phyloP scores from a whole-genome alignment of 768 basidiomycete genomes.

The Paxillus rubicundulus region DNA sequence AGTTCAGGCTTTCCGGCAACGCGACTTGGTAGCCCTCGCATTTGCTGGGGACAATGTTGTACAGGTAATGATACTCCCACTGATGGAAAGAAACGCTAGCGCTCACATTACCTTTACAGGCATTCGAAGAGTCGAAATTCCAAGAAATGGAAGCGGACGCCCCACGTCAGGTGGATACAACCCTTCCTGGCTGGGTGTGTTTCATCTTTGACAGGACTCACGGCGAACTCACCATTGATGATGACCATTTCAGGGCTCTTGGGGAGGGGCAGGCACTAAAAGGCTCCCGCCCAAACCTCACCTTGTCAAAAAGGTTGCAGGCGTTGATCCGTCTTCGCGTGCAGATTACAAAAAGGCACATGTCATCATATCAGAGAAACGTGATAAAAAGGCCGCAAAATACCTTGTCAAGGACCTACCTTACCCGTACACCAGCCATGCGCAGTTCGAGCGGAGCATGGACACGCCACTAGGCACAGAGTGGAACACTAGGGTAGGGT shows the following conservation, averaged over 20 bases:
- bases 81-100: background rate
- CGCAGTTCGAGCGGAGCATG: conserved; percentile 87
- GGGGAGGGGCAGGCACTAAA: conserved; percentile 80
- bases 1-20: conserved; percentile 77
- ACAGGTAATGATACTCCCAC: conserved; percentile 45
- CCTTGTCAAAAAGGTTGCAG: conserved; percentile 78
- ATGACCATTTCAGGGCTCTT: conserved; percentile 63
- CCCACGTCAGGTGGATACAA: conserved; percentile 82
- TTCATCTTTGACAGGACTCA: background rate
- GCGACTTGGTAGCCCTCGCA: conserved; percentile 89
- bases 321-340: conserved; percentile 74
- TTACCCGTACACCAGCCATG: conserved; percentile 89
- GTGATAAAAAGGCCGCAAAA: conserved; percentile 89
- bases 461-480: conserved; percentile 81
- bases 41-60: conserved; percentile 98
- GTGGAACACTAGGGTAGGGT: conserved; percentile 88
- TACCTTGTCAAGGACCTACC: conserved; percentile 91
- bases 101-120: conserved; percentile 40
- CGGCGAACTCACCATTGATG: background rate
- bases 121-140: conserved; percentile 82
- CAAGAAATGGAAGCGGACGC: conserved; percentile 85
- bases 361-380: conserved; percentile 94
- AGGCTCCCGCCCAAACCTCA: conserved; percentile 61
- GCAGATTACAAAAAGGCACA: conserved; percentile 83
- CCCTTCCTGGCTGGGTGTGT: conserved; percentile 92